Evolutionary conservation across 1,284 basidiomycete species (phyloP).

Genomic region (Puccinia coronata): DNA sequence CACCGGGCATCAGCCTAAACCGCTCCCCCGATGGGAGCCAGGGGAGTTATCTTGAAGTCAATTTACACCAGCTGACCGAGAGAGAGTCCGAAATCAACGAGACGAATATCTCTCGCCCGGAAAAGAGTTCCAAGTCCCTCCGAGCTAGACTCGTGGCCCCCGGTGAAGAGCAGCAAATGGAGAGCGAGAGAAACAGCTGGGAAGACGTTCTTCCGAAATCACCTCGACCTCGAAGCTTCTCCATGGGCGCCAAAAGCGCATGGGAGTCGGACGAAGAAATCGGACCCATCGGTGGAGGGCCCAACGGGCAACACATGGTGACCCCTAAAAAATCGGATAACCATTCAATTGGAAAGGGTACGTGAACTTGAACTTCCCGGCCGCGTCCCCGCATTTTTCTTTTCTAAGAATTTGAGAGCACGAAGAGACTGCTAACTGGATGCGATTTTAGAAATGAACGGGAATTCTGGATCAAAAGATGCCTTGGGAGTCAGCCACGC

Average conservation of each 20-base stretch:
- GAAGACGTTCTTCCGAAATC: constrained; percentile 1
- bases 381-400: no score
- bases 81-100: not conserved
- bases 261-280: not conserved
- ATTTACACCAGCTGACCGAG: not conserved
- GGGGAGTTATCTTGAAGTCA: not conserved
- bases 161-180: not conserved
- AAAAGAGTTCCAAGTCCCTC: constrained; percentile 2
- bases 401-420: no score
- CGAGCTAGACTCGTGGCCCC: constrained; percentile 4
- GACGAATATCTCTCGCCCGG: constrained; percentile 6
- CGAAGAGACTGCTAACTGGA: not conserved
- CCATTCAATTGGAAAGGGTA: constrained; percentile 21
- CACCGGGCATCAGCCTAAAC: not conserved
- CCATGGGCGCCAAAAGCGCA: constrained; percentile 18
- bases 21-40: not conserved
- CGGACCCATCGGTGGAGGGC: not conserved
- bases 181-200: not conserved
- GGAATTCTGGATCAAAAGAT: constrained; percentile 13
- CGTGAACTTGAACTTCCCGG: not conserved
- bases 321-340: not conserved
- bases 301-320: no score
- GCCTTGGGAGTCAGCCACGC: not conserved
- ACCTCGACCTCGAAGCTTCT: constrained; percentile 27
- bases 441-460: not conserved